Evolutionary conservation across 768 basidiomycete genomes (phyloP).

Genomic region (Heimioporus sp.): DNA sequence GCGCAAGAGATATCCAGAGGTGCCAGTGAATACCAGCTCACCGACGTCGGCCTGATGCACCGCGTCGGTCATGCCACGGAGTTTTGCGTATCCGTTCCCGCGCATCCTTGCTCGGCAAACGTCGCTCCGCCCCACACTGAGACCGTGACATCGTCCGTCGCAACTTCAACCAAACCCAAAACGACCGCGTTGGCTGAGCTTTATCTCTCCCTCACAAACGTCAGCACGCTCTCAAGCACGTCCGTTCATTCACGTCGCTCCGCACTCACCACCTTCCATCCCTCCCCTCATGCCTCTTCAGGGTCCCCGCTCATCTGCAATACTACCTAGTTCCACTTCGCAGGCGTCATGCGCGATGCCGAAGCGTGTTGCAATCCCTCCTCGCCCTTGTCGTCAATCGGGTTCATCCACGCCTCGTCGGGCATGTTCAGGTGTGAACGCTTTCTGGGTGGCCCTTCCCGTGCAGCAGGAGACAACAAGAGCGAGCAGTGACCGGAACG

Average conservation of each 20-base stretch:
- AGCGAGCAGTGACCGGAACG: conserved; percentile 64
- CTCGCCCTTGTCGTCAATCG: conserved; percentile 34
- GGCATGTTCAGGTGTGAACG: too few species aligned
- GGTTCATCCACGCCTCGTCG: conserved; percentile 43
- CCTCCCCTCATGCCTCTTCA: conserved; percentile 29
- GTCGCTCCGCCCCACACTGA: too few species aligned
- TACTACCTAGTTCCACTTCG: conserved; percentile 21
- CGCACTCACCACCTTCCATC: conserved; percentile 35
- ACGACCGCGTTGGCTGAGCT: conserved; percentile 62
- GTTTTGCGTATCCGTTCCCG: too few species aligned
- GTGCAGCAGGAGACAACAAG: conserved; percentile 49
- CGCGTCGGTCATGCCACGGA: too few species aligned
- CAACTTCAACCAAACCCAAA: conserved; percentile 60
- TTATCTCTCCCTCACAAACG: conserved; percentile 60
- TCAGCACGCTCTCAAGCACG: conserved; percentile 66
- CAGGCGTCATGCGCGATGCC: conserved; percentile 1
- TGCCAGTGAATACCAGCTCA: too few species aligned
- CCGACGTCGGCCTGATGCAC: too few species aligned
- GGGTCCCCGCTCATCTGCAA: conserved; percentile 30
- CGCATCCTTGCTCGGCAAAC: too few species aligned
- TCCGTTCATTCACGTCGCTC: conserved; percentile 62
- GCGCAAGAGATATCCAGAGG: too few species aligned
- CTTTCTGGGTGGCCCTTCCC: too few species aligned
- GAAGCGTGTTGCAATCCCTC: conserved; percentile 1
- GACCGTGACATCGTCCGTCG: conserved; percentile 28